Evolutionary conservation across 2,329 filamentous ascomycete species (phyloP).

Genomic region (Cercospora berteroae): DNA sequence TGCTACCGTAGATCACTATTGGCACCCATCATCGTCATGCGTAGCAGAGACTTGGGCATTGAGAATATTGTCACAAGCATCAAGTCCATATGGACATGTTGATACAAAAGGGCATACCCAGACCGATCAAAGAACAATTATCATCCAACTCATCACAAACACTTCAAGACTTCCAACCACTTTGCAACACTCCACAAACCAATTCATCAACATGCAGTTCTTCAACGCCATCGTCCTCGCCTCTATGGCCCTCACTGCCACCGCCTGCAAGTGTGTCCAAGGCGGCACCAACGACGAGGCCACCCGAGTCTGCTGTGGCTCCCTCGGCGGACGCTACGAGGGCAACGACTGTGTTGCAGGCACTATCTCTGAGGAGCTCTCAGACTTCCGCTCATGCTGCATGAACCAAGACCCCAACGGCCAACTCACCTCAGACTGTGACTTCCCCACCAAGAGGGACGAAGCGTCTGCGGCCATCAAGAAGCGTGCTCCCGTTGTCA

Average conservation of each 20-base stretch:
- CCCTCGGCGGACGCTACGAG: neutral
- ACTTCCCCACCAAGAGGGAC: neutral
- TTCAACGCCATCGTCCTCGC: neutral
- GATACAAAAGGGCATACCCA: neutral
- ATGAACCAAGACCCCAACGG: neutral
- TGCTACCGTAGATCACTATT: neutral
- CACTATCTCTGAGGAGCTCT: neutral
- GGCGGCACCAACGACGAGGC: neutral
- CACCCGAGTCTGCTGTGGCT: neutral
- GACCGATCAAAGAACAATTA: neutral
- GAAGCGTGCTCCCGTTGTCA: neutral
- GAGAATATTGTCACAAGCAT: neutral
- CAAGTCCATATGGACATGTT: neutral
- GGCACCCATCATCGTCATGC: neutral
- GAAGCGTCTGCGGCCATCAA: neutral
- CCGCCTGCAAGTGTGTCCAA: neutral
- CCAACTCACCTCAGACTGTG: neutral
- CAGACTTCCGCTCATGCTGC: neutral
- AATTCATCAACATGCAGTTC: neutral
- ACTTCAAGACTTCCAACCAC: neutral
- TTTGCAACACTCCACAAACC: neutral
- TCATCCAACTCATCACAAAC: neutral
- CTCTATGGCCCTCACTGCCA: neutral
- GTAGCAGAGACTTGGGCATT: neutral
- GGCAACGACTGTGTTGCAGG: neutral